These are phyloP conservation scores for Penicilliopsis zonata DNA, from an alignment of 495 filamentous ascomycete genomes.

Conservation along the genomic window DNA sequence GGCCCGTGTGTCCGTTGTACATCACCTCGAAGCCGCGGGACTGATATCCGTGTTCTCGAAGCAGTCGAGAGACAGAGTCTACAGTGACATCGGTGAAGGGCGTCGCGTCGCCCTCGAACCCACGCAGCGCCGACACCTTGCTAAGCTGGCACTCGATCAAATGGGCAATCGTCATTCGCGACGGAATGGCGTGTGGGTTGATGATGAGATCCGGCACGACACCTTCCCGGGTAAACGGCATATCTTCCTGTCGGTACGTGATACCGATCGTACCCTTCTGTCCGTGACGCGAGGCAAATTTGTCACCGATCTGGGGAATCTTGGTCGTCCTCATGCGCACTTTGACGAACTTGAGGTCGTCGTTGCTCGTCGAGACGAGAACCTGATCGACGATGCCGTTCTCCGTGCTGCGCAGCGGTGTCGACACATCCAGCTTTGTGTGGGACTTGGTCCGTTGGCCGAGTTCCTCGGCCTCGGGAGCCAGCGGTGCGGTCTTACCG, in stretches of 20 bases:
- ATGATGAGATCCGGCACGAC: slow-evolving; percentile 93
- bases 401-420: slow-evolving; percentile 86
- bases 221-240: slow-evolving; percentile 93
- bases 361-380: slow-evolving; percentile 74
- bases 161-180: slow-evolving; percentile 99
- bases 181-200: slow-evolving; percentile 98
- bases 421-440: slow-evolving; percentile 88
- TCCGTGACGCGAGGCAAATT: slow-evolving; percentile 97
- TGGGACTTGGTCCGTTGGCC: slow-evolving; percentile 83
- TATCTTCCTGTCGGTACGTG: slow-evolving; percentile 93
- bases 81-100: slow-evolving; percentile 98
- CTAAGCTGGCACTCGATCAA: slow-evolving; percentile 97
- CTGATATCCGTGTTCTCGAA: slow-evolving; percentile 91
- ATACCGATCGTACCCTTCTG: slow-evolving; percentile 99
- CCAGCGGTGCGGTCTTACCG: slow-evolving; percentile 91
- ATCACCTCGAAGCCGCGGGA: slow-evolving; percentile 95
- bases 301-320: slow-evolving; percentile 96
- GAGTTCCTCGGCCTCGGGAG: slow-evolving; percentile 83
- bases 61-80: slow-evolving; percentile 76
- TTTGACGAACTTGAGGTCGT: slow-evolving; percentile 85
- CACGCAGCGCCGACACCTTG: slow-evolving; percentile 84
- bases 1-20: slow-evolving; percentile 96
- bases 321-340: slow-evolving; percentile 96
- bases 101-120: slow-evolving; percentile 91
- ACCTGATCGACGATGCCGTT: slow-evolving; percentile 94